Base-by-base conservation (phyloP, 441 rosid species). In the Gossypium schwendimanii region DNA sequence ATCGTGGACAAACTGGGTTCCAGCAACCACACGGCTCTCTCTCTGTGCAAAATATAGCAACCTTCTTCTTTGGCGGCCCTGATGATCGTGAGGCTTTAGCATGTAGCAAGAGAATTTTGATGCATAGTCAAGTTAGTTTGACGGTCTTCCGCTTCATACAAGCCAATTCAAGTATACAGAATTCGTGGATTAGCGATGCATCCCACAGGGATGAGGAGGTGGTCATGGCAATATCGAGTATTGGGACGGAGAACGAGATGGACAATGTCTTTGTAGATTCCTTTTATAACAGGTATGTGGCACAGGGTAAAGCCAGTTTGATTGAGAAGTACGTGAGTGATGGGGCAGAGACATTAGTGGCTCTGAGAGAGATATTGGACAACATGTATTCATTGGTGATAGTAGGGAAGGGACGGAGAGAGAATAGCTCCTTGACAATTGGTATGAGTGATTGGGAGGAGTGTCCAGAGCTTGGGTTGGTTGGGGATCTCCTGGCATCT, bases 11-110 rank as follows among this genome's bases (percentile, higher is more conserved):
- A 45, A 87, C 91, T 0, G 96, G 96, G 3, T 87, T 89, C 71
- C 96, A 88, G 0, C 86, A 83, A 63, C 89, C 91, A 55, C 85
- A 81, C 4, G 84, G 85, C 3, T 71, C 79, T 20, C 87, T 81
- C 3, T 57, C 79, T 0, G 78, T 83, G 21, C 97, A 90, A 58
- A 83, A 86, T 6, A 86, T 88, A 2, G 96, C 89, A 4, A 79
- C 82, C 1, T 77, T 91, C 77, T 93, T 93, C 76, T 91, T 93
- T 2, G 93, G 94, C 10, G 98, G 98, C 28, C 82, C 94, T 4
- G 97, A 93, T 76, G 96, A 93, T 72, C 88, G 97, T 5, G 98
- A 91, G 81, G 98, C 98, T n/a, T 68, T 93, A 49, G 87, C 97
- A 3, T 87, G 90, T 44, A 81, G 94, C 69, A 83, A 72, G 68